A percentile compares a stretch with the other conserved stretches of the same genome.
Evolutionary conservation across 441 rosid genomes (phyloP).

Genomic region (Gossypium davidsonii): DNA sequence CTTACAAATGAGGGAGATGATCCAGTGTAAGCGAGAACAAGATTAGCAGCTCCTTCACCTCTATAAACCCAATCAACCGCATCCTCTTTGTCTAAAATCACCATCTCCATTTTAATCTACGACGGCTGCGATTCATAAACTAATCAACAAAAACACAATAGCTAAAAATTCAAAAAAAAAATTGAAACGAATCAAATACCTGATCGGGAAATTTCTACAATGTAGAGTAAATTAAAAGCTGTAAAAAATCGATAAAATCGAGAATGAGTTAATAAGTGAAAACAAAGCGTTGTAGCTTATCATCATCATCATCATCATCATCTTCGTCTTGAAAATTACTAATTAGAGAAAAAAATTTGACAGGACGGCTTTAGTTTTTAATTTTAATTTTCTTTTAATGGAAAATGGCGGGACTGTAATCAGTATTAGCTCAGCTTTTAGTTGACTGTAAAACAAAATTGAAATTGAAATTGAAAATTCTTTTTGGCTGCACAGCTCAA

Average conservation of each 20-base stretch:
- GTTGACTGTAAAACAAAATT: neutral
- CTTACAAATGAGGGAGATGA: constrained; percentile 62
- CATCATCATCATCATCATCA: neutral
- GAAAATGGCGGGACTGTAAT: neutral
- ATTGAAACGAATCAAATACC: neutral
- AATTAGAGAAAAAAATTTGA: neutral
- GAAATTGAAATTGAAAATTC: neutral
- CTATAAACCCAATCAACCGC: constrained; percentile 78
- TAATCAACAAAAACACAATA: neutral
- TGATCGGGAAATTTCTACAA: neutral
- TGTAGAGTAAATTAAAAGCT: neutral
- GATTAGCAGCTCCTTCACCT: constrained; percentile 96
- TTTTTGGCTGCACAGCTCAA: neutral
- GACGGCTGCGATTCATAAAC: neutral
- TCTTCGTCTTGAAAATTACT: neutral
- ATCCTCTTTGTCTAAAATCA: constrained; percentile 48
- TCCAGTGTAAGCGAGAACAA: constrained; percentile 76
- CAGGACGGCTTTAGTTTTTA: neutral
- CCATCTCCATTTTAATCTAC: constrained; percentile 35
- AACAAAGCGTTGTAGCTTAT: neutral
- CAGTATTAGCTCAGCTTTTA: constrained; percentile 4
- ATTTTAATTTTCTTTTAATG: neutral
- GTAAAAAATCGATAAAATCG: neutral
- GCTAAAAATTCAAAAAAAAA: neutral
- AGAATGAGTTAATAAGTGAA: neutral